Base-by-base conservation (phyloP, 768 basidiomycete species). In the Tricholoma bakamatsutake region DNA sequence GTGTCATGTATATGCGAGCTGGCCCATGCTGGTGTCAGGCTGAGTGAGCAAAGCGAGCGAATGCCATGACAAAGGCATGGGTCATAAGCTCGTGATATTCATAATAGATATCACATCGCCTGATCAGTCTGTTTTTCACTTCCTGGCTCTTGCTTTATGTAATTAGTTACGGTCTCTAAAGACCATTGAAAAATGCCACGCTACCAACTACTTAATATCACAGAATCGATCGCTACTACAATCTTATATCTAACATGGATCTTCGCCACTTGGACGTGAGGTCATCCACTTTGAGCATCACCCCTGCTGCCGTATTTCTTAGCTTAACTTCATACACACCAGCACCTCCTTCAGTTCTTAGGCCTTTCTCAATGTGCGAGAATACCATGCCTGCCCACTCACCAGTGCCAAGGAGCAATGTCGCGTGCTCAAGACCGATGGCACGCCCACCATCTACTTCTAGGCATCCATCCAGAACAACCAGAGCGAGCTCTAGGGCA, bases 311-410 rank as follows among this genome's bases (percentile, higher is more conserved):
- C 1, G 83, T 84, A 53, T 85, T 81, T 53, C 78, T 80, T 33
- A 93, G 65, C 59, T 81, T 80, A 1, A 78, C 66, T 64, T 85
- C 84, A 58, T 85, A 76, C 49, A 76, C 62, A 17, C 92, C 88
- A 46, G 90, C 87, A 3, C 82, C 80, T 2, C 87, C 83, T 58
- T 78, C 71, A 24, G 85, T 70, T 50, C 71, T 80, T 39, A 80
- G 64, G 1, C 93, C 89, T 60, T 78, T 78, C 55, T 91, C 88
- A 54, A 94, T 67, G 52, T 64, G 69, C 9, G 74, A 67, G 64
- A 95, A 87, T 2, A 94, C 74, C 47, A 74, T 76, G 9, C 76
- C 74, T 1, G 87, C 90, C 95, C 94, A 97, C 66, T 95, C 92
- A 5, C 85, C 84, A 1, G 80, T 71, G 1, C 84, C 85, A 21